Base-by-base conservation (phyloP, 176 grass and related monocot species). In the Dactylis glomerata region DNA sequence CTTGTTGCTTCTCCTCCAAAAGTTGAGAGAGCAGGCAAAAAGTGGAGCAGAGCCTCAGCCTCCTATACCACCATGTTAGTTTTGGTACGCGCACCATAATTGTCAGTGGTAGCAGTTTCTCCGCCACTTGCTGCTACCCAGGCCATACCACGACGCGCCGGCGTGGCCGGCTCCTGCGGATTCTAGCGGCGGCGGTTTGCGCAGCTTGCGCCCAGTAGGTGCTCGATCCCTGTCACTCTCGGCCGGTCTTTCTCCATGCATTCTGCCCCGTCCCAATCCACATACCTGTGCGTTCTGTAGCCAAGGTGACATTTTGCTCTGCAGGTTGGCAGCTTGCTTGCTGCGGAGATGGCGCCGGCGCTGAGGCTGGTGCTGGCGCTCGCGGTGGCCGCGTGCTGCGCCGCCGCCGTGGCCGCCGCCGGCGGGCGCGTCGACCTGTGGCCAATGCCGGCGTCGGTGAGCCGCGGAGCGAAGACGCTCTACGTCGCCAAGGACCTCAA, bases 381-480 rank as follows among this genome's bases (percentile, higher is more conserved):
- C 26, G 46, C 56, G n/a, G 22, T 64, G 26, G 2, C 34, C 24
- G 84, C 75, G 9, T 87, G 50, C 32, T 81, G 64, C 73, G 75
- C 42, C 20, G 77, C 9, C 33, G 73, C 44, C 34, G 44, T 50
- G 2, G 8, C 33, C 2, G 72, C 17, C 23, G 57, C 15, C 10
- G 68, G 24, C 24, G 68, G 88, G 20, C 63, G 82, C 30, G 51
- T 98, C 26, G 86, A 98, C 30, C 36, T 98, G 82, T 98, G 93
- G 96, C 96, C 96, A 86, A 92, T 98, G 96, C 93, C 93, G 0
- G 82, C 79, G 73, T 91, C 87, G 40, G 87, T 70, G 41, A 82
- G 26, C 58, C n/a, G 59, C 71, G 96, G 96, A 0, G 81, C 63
- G 55, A 59, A 81, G 71, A 95, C 81, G 52, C 85, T 98, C 22